Evolutionary conservation across 2,329 filamentous ascomycete species (phyloP).

Genomic region (Talaromyces funiculosus): DNA sequence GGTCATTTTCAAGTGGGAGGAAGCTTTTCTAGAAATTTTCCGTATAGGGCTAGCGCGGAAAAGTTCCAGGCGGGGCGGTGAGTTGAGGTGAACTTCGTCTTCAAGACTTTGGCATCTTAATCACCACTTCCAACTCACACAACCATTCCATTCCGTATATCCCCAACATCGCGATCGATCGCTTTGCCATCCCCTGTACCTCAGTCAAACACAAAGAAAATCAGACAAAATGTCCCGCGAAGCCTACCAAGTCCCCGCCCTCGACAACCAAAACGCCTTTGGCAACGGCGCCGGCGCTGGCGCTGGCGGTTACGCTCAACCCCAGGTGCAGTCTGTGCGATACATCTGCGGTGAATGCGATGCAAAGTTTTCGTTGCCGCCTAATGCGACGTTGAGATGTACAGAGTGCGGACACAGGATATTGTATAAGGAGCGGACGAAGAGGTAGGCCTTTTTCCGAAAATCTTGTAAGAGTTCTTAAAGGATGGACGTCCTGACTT

Average conservation of each 20-base stretch:
- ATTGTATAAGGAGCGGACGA: slow-evolving; percentile 95
- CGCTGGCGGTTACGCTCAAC: slow-evolving; percentile 24
- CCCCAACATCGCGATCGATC: too few relatives aligned
- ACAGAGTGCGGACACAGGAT: slow-evolving; percentile 92
- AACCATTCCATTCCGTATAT: too few relatives aligned
- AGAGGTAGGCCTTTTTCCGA: slow-evolving; percentile 59
- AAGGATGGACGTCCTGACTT: slow-evolving; percentile 7
- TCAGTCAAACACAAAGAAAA: background rate
- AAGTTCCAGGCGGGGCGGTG: slow-evolving; percentile 2
- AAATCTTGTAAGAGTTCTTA: background rate
- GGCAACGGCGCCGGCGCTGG: slow-evolving; percentile 41
- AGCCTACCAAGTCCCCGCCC: slow-evolving; percentile 67
- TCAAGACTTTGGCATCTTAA: too few relatives aligned
- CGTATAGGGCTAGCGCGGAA: slow-evolving; percentile 2
- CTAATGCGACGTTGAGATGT: slow-evolving; percentile 76
- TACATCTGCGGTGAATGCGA: slow-evolving; percentile 84
- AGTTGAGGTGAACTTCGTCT: background rate
- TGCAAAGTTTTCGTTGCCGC: slow-evolving; percentile 66
- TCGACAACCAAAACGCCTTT: slow-evolving; percentile 36
- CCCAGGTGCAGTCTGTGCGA: slow-evolving; percentile 54
- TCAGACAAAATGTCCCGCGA: slow-evolving; percentile 58
- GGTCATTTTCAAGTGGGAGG: background rate
- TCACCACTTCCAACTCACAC: background rate
- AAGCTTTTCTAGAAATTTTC: background rate
- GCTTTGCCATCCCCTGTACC: too few relatives aligned